Conservation (phyloP, 208 protist genomes). For the Acanthamoeba castellanii region DNA sequence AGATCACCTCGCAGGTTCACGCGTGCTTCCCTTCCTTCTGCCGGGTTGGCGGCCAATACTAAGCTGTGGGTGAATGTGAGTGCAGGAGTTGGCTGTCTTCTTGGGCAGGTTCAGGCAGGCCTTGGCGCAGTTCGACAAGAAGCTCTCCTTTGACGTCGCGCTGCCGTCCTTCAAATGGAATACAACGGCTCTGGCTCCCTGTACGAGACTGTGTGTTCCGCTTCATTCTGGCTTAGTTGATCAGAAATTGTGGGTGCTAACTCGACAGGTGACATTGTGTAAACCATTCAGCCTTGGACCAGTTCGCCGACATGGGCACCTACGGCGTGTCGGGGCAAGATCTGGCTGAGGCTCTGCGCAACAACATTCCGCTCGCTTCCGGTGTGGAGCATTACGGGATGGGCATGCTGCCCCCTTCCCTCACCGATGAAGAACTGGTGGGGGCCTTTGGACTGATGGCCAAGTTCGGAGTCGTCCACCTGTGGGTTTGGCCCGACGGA, state of each 20-base stretch:
- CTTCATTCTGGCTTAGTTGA: too few species aligned
- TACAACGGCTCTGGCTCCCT: too few species aligned
- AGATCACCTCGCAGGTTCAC: neutral
- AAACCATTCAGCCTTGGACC: neutral
- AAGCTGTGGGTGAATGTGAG: neutral
- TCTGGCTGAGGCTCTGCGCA: neutral
- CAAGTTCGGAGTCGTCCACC: neutral
- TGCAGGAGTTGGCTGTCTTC: neutral
- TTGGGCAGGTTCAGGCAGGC: neutral
- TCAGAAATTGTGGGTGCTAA: neutral
- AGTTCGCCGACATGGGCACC: neutral
- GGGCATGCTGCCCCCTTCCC: neutral
- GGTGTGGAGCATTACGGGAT: neutral
- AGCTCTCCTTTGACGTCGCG: too few species aligned
- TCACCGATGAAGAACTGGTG: neutral
- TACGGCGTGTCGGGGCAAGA: neutral
- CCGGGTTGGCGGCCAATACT: too few species aligned
- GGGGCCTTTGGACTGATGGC: neutral
- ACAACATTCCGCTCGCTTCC: neutral
- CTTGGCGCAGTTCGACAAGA: too few species aligned
- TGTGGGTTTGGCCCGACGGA: neutral
- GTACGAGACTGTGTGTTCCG: too few species aligned
- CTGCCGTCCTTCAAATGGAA: too few species aligned
- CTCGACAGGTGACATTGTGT: too few species aligned
- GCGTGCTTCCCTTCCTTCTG: neutral